Conservation (phyloP, 768 basidiomycete genomes). For the Lactarius sanguifluus region DNA sequence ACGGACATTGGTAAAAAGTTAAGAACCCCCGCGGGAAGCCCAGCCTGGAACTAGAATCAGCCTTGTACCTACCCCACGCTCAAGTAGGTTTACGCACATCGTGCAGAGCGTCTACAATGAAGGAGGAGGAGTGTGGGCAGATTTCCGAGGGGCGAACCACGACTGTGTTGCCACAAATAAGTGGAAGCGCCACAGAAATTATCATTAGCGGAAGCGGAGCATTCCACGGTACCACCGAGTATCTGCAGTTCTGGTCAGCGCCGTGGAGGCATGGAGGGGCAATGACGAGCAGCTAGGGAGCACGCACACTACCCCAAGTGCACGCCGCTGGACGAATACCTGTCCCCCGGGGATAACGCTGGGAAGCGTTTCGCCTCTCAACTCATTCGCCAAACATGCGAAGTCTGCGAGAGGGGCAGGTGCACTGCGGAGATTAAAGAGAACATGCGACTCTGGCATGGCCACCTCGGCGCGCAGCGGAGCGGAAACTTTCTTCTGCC, state of each 20-base stretch:
- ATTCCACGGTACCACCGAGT: constrained; percentile 59
- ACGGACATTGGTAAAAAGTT: constrained; percentile 52
- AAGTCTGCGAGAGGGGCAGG: constrained; percentile 35
- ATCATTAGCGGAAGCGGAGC: constrained; percentile 48
- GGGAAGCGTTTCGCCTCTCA: constrained; percentile 47
- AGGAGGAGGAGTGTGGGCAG: constrained; percentile 47
- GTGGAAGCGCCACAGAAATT: constrained; percentile 45
- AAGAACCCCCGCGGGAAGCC: constrained; percentile 58
- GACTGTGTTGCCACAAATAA: constrained; percentile 58
- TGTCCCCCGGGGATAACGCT: constrained; percentile 47
- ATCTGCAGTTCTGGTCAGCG: constrained; percentile 35
- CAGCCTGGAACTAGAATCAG: constrained; percentile 41
- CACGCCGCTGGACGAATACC: constrained; percentile 46
- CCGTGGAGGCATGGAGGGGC: neutral
- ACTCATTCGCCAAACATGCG: constrained; percentile 39
- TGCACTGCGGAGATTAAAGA: constrained; percentile 34
- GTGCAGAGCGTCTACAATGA: constrained; percentile 48
- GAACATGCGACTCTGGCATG: constrained; percentile 12
- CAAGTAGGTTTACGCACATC: constrained; percentile 35
- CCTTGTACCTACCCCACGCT: neutral
- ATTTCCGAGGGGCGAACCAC: constrained; percentile 54
- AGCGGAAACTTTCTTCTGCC: constrained; percentile 11
- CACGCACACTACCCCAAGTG: constrained; percentile 54
- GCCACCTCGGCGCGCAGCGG: constrained; percentile 16
- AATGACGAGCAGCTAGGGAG: neutral